Base-by-base conservation (phyloP, 2,329 filamentous ascomycete species). In the Fusarium tanahbumbuense region DNA sequence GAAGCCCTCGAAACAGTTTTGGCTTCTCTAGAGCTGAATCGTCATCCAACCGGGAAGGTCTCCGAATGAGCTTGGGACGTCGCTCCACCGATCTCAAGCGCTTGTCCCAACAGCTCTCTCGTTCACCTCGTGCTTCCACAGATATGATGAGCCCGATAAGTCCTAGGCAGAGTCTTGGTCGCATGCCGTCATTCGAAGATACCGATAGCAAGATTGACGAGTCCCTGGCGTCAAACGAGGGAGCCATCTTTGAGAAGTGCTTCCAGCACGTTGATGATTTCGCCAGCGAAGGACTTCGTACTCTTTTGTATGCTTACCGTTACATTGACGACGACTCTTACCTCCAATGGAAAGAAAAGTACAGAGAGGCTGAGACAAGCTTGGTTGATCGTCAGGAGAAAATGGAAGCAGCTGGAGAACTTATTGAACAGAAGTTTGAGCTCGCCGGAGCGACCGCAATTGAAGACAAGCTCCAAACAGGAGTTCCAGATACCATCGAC, bases 211-310 rank as follows among this genome's bases (percentile, higher is more conserved):
- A 87, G 56, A 83, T 92, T 5, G 88, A 91, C 63, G 90, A 92
- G 60, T 79, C 83, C 0, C 73, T 89, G 10, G 88, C 87, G 1
- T 79, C 85, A 0, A 88, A 90, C 67, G 91, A 93, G 10, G 82
- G 78, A 6, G 86, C 87, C 4, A 86, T 94, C 1, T 94, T 97
- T 67, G 93, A 96, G 76, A 87, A 91, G 23, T 96, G 93, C 79
- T 97, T 97, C 79, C 91, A 94, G 78, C 94, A 98, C 73, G 88
- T 97, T 65, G 93, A 97, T 65, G 93, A 87, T 62, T 98, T 97
- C 78, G 94, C 94, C 0, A 93, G 92, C 0, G 93, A 97, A 75
- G 94, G 94, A 20, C 83, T 98, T 28, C 89, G 94, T 25, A 98
- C 94, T 1, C 84, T 98, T 16, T 84, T 98, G 2, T 97, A 94